These are phyloP conservation scores for Globisporangium recalcitrans DNA, from an alignment of 352 stramenopile species.

Conservation along the genomic window DNA sequence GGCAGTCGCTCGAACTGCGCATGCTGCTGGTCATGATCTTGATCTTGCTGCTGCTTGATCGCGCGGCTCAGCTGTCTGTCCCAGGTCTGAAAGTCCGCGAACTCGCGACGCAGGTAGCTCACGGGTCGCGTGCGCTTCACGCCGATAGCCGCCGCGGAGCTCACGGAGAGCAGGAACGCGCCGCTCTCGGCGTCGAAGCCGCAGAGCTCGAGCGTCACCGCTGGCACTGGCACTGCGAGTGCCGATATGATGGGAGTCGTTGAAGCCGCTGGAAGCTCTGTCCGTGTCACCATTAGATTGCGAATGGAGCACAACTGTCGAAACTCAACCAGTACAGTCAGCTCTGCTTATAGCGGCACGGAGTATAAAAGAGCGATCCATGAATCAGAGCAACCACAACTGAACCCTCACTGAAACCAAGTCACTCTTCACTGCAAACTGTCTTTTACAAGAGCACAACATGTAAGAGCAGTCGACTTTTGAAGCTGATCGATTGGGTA, in stretches of 20 bases:
- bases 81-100: constrained; percentile 41
- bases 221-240: background rate
- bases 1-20: constrained; percentile 34
- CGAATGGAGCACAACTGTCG: background rate
- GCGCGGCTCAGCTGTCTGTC: constrained; percentile 27
- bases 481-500: no score
- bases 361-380: background rate
- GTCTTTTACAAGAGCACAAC: no score
- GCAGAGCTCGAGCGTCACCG: constrained; percentile 25
- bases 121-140: constrained; percentile 6
- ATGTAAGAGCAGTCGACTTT: no score
- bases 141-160: background rate
- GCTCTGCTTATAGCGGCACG: background rate
- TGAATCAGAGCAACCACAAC: background rate
- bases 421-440: no score
- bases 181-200: constrained; percentile 29
- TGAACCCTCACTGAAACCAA: no score
- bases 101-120: constrained; percentile 26
- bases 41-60: background rate
- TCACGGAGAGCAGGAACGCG: constrained; percentile 27
- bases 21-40: background rate
- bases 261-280: background rate
- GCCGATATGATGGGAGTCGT: background rate
- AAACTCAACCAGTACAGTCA: background rate
- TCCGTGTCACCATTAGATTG: constrained; percentile 5